These are phyloP conservation scores for Gossypium armourianum DNA, from an alignment of 441 rosid genomes.

Conservation along the genomic window DNA sequence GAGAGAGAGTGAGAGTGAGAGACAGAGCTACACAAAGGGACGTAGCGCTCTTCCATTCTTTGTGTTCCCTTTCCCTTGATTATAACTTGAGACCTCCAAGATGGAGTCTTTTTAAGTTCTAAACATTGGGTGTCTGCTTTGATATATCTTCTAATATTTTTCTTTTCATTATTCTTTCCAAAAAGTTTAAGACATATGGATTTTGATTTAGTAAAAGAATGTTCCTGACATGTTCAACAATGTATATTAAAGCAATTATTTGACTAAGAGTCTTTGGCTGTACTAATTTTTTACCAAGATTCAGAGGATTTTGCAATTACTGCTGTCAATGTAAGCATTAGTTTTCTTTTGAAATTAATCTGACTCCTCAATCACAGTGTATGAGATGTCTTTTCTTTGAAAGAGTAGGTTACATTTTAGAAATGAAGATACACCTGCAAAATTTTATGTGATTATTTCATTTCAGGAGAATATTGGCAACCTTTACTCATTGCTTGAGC, in stretches of 20 bases:
- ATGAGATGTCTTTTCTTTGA: slow-evolving; percentile 5
- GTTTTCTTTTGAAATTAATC: neutral
- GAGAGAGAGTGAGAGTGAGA: neutral
- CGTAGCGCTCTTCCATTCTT: neutral
- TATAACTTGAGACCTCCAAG: neutral
- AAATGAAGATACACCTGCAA: neutral
- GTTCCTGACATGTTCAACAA: neutral
- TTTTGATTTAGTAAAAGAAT: neutral
- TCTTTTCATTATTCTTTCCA: neutral
- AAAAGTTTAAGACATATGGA: neutral
- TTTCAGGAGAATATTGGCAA: slow-evolving; percentile 2
- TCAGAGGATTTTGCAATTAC: neutral
- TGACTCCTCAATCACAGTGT: neutral
- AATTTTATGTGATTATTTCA: neutral
- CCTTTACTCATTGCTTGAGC: neutral
- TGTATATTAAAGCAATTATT: neutral
- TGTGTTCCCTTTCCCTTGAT: neutral
- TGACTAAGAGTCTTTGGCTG: neutral
- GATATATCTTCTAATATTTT: neutral
- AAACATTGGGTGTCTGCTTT: neutral
- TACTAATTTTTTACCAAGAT: neutral
- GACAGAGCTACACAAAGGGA: neutral
- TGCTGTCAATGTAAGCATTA: neutral
- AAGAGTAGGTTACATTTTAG: neutral
- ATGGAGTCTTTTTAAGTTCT: neutral